Evolutionary conservation across 805 yeast species (phyloP).

Genomic region (Saccharomyces mikatae): DNA sequence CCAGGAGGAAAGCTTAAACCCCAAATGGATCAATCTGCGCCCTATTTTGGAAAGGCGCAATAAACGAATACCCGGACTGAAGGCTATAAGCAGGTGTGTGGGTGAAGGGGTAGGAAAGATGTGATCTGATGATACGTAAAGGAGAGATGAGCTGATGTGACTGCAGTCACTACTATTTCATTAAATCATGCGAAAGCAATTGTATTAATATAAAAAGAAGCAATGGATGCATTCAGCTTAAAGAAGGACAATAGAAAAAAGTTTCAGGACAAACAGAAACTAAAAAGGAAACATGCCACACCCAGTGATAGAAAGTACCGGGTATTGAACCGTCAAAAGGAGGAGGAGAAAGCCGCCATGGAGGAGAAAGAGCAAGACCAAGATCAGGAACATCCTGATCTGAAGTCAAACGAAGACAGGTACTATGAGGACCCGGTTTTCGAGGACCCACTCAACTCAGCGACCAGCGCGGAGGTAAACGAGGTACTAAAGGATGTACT

Average conservation of each 20-base stretch:
- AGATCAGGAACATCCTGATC: slow-evolving; percentile 6
- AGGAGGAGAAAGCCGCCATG: slow-evolving; percentile 16
- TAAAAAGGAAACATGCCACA: slow-evolving; percentile 33
- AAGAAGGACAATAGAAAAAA: slow-evolving; percentile 36
- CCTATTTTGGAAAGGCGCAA: background rate
- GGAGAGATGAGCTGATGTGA: background rate
- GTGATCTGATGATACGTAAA: background rate
- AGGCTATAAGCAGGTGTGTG: background rate
- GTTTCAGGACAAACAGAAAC: slow-evolving; percentile 34
- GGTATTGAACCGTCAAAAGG: slow-evolving; percentile 15
- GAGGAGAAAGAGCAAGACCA: slow-evolving; percentile 9
- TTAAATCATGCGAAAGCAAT: too few species aligned
- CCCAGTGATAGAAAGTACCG: slow-evolving; percentile 32
- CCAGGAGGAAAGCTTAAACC: background rate
- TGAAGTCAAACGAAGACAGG: slow-evolving; percentile 11
- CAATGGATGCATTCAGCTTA: slow-evolving; percentile 24
- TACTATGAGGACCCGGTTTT: slow-evolving; percentile 17
- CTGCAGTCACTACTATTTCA: background rate
- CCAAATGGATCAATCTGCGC: background rate
- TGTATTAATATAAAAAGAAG: too few species aligned
- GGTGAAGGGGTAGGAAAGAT: background rate
- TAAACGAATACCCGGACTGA: background rate
- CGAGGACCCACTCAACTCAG: slow-evolving; percentile 6
- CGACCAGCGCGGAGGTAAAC: slow-evolving; percentile 9
- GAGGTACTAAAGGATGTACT: slow-evolving; percentile 8